These are phyloP conservation scores for Xylariaceae sp. DNA, from an alignment of 2,329 filamentous ascomycete species.

Conservation along the genomic window DNA sequence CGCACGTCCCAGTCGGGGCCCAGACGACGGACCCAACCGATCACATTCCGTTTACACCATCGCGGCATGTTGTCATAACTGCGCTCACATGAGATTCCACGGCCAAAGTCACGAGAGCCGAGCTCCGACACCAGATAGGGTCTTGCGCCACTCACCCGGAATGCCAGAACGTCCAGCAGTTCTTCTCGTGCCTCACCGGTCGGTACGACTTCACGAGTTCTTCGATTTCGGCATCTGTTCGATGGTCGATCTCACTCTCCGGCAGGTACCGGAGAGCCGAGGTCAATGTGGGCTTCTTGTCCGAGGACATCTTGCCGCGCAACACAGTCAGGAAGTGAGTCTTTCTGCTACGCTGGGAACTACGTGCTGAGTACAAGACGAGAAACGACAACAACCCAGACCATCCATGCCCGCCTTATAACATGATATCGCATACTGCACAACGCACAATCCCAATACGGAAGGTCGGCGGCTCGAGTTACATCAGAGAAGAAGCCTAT, in stretches of 20 bases:
- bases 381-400: too few species aligned
- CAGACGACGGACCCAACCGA: conserved; percentile 4
- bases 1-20: conserved; percentile 8
- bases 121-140: too few species aligned
- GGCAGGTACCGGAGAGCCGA: conserved; percentile 2
- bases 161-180: conserved; percentile 9
- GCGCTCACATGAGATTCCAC: background rate
- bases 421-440: too few species aligned
- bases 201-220: background rate
- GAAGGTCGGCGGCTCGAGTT: too few species aligned
- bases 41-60: conserved; percentile 1
- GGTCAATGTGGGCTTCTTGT: conserved; percentile 6
- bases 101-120: too few species aligned
- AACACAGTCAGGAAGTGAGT: background rate
- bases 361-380: background rate
- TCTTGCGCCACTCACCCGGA: conserved; percentile 2
- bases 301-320: background rate
- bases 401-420: too few species aligned
- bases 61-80: background rate
- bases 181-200: conserved; percentile 8
- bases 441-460: too few species aligned
- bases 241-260: conserved; percentile 1
- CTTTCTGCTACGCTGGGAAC: background rate
- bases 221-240: conserved; percentile 7
- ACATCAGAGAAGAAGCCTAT: too few species aligned